Conservation (phyloP, 2,329 filamentous ascomycete species). For the Hypocreales sp. region DNA sequence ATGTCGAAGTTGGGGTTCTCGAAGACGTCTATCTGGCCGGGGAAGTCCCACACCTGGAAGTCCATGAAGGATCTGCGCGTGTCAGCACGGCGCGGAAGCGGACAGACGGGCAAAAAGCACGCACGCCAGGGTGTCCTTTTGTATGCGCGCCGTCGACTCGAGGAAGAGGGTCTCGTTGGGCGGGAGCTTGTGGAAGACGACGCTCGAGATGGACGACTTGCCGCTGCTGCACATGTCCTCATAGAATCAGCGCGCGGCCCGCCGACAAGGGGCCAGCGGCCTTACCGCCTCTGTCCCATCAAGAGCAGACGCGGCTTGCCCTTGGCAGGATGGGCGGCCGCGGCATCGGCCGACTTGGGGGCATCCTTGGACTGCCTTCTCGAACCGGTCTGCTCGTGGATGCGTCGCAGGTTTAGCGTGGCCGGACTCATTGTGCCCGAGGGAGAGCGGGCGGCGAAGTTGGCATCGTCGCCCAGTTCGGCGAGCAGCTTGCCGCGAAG, state of each 20-base stretch:
- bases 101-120: conserved; percentile 16
- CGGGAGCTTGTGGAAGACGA: conserved; percentile 97
- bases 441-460: conserved; percentile 13
- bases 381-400: conserved; percentile 44
- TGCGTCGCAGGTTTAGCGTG: conserved; percentile 46
- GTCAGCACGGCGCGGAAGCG: neutral
- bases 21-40: conserved; percentile 80
- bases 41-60: conserved; percentile 96
- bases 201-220: conserved; percentile 95
- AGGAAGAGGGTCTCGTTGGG: conserved; percentile 92
- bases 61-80: conserved; percentile 83
- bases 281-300: conserved; percentile 88
- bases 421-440: conserved; percentile 34
- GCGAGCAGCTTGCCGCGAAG: conserved; percentile 10
- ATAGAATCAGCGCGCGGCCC: too few relatives aligned
- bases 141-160: conserved; percentile 85
- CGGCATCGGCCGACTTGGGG: conserved; percentile 26
- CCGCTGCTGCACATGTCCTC: conserved; percentile 59
- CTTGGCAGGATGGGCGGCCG: conserved; percentile 32
- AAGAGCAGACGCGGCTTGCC: conserved; percentile 74
- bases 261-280: too few relatives aligned
- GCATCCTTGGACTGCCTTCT: conserved; percentile 34
- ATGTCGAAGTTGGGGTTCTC: conserved; percentile 81
- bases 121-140: conserved; percentile 90
- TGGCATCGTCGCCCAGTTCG: conserved; percentile 9